Conservation (phyloP, 2,329 filamentous ascomycete species). For the Pestalotiopsis sp. region DNA sequence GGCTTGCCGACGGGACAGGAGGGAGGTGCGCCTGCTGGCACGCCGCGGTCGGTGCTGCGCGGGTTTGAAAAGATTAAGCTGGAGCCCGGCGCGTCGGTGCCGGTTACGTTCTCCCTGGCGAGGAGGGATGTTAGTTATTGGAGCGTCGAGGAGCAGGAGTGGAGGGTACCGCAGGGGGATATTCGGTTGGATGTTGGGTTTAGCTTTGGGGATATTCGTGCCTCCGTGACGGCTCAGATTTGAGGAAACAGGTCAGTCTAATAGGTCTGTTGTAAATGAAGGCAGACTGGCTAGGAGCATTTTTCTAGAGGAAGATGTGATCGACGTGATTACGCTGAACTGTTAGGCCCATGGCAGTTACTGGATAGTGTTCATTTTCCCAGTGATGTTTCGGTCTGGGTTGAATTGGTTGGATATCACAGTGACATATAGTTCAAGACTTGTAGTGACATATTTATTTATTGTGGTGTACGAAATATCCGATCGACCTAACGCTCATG, state of each 20-base stretch:
- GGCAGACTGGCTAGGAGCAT: too few relatives aligned
- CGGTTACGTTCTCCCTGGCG: neutral
- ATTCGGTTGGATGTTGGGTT: neutral
- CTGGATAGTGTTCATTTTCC: too few relatives aligned
- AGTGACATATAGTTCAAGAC: too few relatives aligned
- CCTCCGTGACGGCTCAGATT: neutral
- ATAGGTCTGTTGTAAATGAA: too few relatives aligned
- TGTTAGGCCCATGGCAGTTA: too few relatives aligned
- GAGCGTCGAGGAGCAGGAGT: neutral
- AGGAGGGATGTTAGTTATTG: neutral
- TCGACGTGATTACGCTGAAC: too few relatives aligned
- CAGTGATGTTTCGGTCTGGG: too few relatives aligned
- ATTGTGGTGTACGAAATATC: too few relatives aligned
- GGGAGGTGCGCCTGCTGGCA: neutral
- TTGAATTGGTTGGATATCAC: too few relatives aligned
- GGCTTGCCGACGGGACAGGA: neutral
- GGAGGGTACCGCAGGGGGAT: neutral
- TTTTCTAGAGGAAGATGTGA: too few relatives aligned
- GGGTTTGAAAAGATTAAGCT: neutral
- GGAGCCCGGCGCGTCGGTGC: constrained; percentile 11
- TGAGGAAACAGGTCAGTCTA: neutral
- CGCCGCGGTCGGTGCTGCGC: neutral
- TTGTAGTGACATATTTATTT: too few relatives aligned
- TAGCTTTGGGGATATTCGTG: neutral
- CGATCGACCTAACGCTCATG: too few relatives aligned